Percentiles rank a stretch among this genome's conserved stretches.
These are phyloP conservation scores for Phytophthora melonis DNA, from an alignment of 352 stramenopile genomes.

Conservation along the genomic window DNA sequence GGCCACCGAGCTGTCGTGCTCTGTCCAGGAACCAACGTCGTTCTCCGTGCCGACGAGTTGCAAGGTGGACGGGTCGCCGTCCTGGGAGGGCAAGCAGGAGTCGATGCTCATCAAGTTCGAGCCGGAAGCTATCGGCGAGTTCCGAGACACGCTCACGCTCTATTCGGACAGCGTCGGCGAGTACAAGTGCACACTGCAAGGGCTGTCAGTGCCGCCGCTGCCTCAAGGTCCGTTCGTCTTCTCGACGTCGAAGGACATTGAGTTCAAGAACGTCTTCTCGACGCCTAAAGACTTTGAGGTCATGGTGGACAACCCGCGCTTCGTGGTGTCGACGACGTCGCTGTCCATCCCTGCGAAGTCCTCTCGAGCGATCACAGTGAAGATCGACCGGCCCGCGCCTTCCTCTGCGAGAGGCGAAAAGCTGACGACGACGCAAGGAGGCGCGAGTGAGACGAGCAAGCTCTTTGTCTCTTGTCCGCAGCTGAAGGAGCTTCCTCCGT, in stretches of 20 bases:
- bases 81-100: slow-evolving; percentile 81
- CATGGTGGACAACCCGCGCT: slow-evolving; percentile 79
- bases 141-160: slow-evolving; percentile 82
- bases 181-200: slow-evolving; percentile 88
- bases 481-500: slow-evolving; percentile 77
- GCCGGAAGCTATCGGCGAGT: slow-evolving; percentile 87
- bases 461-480: slow-evolving; percentile 83
- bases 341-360: slow-evolving; percentile 80
- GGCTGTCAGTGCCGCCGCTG: slow-evolving; percentile 74
- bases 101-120: slow-evolving; percentile 88
- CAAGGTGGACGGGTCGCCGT: slow-evolving; percentile 58
- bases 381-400: slow-evolving; percentile 44
- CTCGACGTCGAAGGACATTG: slow-evolving; percentile 68
- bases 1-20: slow-evolving; percentile 61
- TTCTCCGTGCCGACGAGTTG: slow-evolving; percentile 70
- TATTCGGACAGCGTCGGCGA: slow-evolving; percentile 72
- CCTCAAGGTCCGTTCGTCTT: slow-evolving; percentile 89
- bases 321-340: slow-evolving; percentile 63
- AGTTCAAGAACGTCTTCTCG: slow-evolving; percentile 94
- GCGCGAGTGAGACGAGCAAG: slow-evolving; percentile 61
- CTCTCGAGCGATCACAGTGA: slow-evolving; percentile 66
- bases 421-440: not conserved
- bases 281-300: slow-evolving; percentile 78
- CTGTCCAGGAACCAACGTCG: slow-evolving; percentile 63
- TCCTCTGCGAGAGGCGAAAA: slow-evolving; percentile 23